Base-by-base conservation (phyloP, 441 rosid genomes). In the Adansonia madagascariensis region DNA sequence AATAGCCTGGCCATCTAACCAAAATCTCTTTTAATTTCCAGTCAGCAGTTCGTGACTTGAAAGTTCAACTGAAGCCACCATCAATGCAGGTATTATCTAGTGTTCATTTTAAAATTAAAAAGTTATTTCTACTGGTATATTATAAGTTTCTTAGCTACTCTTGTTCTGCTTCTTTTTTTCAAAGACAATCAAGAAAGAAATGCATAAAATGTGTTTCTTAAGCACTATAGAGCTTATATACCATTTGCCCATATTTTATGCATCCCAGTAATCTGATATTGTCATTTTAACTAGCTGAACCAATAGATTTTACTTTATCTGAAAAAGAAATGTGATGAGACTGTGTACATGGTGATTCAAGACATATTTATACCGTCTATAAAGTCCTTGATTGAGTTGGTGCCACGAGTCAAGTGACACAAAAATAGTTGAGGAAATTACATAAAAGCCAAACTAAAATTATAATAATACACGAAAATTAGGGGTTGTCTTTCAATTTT, bases 41-140 rank as follows among this genome's bases (percentile, higher is more conserved):
- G 99, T 92, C 97, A 78, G 98, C 97, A 43, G 95, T 97, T 66
- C 89, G 98, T 52, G 98, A 97, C 84, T 85, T 93, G 89, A 97
- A 92, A 87, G 90, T 89, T 22, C 98, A 94, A 78, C 96, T 97
- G 79, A 97, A 92, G 91, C 99, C 99, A 11, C 96, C 98, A 44
- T 93, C 98, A 77, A 94, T 97, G 93, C 99, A 94, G 98, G 99
- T 96, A 89, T 74, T 60, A 72, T 73, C 71, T n/a, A 64, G 15
- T 59, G 31, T 22, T 35, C 73, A 43, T 39, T 72, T 27, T n/a
- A 49, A 24, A 24, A 18, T 63, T 6, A 63, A 24, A 14, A 50
- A 22, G 56, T 68, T 46, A 68, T 22, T 5, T 52, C 20, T 11
- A 5, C 44, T 73, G 55, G 43, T 60, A 59, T 71, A 35, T 71